phyloP scores from a whole-genome alignment of 164 flowering plant species.

The Sextonia rubra region DNA sequence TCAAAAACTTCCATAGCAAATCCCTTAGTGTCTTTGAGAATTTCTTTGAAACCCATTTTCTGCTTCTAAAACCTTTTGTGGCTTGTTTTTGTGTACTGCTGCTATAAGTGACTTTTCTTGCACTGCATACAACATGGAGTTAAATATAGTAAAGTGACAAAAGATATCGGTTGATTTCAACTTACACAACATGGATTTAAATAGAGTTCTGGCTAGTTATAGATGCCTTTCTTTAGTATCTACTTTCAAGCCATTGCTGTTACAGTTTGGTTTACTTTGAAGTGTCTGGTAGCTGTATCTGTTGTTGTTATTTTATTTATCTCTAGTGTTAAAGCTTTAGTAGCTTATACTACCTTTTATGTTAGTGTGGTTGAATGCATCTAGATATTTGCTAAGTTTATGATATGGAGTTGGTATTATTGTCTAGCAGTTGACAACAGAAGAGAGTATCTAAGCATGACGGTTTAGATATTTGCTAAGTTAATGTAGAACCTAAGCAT shows the following conservation, averaged over 20 bases:
- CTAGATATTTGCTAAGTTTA: constrained; percentile 10
- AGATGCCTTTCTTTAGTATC: constrained; percentile 27
- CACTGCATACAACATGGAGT: too few relatives aligned
- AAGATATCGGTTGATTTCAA: too few relatives aligned
- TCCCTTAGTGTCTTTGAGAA: too few relatives aligned
- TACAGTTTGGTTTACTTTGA: constrained; percentile 37
- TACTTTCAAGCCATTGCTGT: constrained; percentile 34
- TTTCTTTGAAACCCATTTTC: too few relatives aligned
- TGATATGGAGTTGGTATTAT: constrained; percentile 15
- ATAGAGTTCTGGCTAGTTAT: constrained; percentile 29
- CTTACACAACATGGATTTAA: too few relatives aligned
- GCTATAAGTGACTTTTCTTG: too few relatives aligned
- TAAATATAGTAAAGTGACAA: too few relatives aligned
- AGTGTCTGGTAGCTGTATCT: constrained; percentile 27
- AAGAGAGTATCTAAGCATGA: neutral
- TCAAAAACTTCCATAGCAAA: too few relatives aligned
- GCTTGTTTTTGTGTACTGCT: too few relatives aligned
- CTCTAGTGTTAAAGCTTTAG: constrained; percentile 40
- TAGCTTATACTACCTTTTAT: constrained; percentile 16
- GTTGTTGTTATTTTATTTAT: constrained; percentile 10
- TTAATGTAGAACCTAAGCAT: constrained; percentile 4
- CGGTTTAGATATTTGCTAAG: neutral
- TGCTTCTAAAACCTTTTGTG: too few relatives aligned
- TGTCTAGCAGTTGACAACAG: constrained; percentile 7
- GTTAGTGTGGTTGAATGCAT: constrained; percentile 17